phyloP scores from a whole-genome alignment of 1,284 basidiomycete species.

The Leucocoprinus gongylophorus region DNA sequence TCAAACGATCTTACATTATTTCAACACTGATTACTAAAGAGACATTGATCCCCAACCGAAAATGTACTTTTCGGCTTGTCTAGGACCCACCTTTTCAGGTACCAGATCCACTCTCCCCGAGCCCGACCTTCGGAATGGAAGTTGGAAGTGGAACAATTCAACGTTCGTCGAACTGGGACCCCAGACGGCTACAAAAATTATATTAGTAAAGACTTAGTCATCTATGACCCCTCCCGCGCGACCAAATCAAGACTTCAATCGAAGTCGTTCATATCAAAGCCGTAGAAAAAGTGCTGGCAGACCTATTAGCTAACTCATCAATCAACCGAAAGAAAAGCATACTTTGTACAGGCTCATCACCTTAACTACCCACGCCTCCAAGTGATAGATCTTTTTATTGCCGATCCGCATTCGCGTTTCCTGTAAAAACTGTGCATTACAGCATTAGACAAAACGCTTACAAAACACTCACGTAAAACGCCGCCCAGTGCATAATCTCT shows the following conservation, averaged over 20 bases:
- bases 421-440: constrained; percentile 33
- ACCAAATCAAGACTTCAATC: constrained; percentile 27
- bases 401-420: constrained; percentile 88
- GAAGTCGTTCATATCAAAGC: constrained; percentile 58
- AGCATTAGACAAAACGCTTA: not conserved
- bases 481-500: constrained; percentile 94
- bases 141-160: too few relatives aligned
- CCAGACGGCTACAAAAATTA: not conserved
- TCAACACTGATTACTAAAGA: too few relatives aligned
- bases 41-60: not conserved
- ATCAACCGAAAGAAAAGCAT: constrained; percentile 16
- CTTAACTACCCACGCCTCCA: constrained; percentile 90
- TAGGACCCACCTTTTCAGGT: not conserved
- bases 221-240: not conserved
- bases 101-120: constrained; percentile 5
- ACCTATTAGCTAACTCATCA: constrained; percentile 3
- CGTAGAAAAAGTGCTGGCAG: constrained; percentile 42
- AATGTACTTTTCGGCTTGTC: constrained; percentile 5
- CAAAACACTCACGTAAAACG: constrained; percentile 72
- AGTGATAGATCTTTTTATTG: constrained; percentile 92
- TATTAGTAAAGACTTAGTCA: not conserved
- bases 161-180: not conserved
- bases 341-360: constrained; percentile 78
- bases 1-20: too few relatives aligned
- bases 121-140: not conserved